Percentiles rank a stretch among this genome's conserved stretches.
Conservation (phyloP, 1,284 basidiomycete species). For the Chalciporus sp. region DNA sequence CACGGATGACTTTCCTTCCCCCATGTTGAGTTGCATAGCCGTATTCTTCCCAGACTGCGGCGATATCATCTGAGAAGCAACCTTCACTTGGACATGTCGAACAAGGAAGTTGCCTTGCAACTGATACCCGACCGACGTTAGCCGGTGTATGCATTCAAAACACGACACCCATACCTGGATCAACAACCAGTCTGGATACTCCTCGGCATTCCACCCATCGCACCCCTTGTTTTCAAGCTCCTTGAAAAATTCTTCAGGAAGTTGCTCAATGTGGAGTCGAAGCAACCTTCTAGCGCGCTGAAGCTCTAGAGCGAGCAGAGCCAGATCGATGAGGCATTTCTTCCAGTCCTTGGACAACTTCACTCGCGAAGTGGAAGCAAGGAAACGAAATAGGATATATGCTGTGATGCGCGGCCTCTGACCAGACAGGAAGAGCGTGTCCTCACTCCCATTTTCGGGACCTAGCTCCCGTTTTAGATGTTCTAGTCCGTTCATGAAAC, state of each 20-base stretch:
- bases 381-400: constrained; percentile 25
- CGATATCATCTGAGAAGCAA: constrained; percentile 51
- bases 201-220: constrained; percentile 18
- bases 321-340: constrained; percentile 27
- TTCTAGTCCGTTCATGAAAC: not conserved
- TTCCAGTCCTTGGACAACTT: constrained; percentile 29
- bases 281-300: constrained; percentile 41
- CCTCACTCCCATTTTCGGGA: constrained; percentile 7
- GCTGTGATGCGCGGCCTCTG: constrained; percentile 29
- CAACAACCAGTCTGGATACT: constrained; percentile 46
- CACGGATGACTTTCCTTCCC: constrained; percentile 59
- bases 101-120: constrained; percentile 46
- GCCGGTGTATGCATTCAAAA: not conserved
- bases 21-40: constrained; percentile 58
- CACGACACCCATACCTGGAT: constrained; percentile 40
- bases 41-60: constrained; percentile 41
- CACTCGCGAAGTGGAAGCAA: constrained; percentile 13
- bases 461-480: constrained; percentile 12
- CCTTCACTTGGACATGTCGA: constrained; percentile 42
- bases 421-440: constrained; percentile 12
- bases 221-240: constrained; percentile 36
- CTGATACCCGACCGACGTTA: constrained; percentile 24
- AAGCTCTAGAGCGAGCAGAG: constrained; percentile 28
- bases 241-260: constrained; percentile 35
- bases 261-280: constrained; percentile 10